phyloP scores from a whole-genome alignment of 2,329 filamentous ascomycete species.

The Exophiala mesophila region DNA sequence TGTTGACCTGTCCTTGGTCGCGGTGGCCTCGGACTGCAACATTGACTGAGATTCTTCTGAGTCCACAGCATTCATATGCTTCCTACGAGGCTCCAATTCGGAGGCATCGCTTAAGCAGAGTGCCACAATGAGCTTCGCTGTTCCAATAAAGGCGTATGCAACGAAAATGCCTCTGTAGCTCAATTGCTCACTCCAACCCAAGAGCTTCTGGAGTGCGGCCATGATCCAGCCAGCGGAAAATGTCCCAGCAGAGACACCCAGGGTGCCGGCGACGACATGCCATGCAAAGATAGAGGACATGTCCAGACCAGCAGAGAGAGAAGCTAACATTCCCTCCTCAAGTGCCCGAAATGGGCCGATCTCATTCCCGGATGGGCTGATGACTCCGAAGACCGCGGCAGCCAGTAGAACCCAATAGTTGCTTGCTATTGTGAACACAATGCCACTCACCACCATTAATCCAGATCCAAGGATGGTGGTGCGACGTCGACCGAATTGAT shows the following conservation, averaged over 20 bases:
- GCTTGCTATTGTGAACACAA: slow-evolving; percentile 48
- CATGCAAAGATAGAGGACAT: slow-evolving; percentile 24
- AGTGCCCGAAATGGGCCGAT: slow-evolving; percentile 60
- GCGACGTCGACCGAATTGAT: slow-evolving; percentile 50
- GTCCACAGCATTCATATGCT: too few relatives aligned
- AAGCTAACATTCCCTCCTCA: slow-evolving; percentile 47
- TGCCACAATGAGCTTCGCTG: slow-evolving; percentile 46
- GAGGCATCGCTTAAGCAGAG: slow-evolving; percentile 47
- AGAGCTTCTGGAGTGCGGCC: slow-evolving; percentile 39
- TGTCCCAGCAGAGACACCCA: not conserved
- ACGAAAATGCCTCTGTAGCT: slow-evolving; percentile 56
- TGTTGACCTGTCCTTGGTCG: slow-evolving; percentile 17
- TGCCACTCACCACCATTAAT: slow-evolving; percentile 53
- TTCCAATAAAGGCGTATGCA: slow-evolving; percentile 53
- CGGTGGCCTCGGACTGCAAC: slow-evolving; percentile 1
- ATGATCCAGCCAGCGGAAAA: slow-evolving; percentile 45
- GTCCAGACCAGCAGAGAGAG: slow-evolving; percentile 20
- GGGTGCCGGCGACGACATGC: slow-evolving; percentile 45
- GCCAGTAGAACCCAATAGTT: slow-evolving; percentile 56
- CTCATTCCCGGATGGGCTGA: slow-evolving; percentile 57
- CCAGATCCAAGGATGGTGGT: slow-evolving; percentile 51
- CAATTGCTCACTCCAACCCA: slow-evolving; percentile 46
- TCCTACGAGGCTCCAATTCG: too few relatives aligned
- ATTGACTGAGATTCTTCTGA: slow-evolving; percentile 18
- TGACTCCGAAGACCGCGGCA: slow-evolving; percentile 57